Conservation (phyloP, 2,329 filamentous ascomycete species). For the Alternaria rosae region DNA sequence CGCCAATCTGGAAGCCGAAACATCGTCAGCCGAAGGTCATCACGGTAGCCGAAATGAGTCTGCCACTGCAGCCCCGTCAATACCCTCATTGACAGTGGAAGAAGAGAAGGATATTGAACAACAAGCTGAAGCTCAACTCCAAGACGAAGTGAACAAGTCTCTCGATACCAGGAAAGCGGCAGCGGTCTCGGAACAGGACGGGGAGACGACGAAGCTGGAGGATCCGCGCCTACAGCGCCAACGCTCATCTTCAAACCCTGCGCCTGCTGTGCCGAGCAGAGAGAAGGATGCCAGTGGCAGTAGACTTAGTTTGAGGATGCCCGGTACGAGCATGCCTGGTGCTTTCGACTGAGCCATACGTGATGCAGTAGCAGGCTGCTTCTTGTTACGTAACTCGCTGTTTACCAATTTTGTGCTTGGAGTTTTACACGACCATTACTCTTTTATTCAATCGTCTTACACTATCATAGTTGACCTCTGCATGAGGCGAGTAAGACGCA, state of each 20-base stretch:
- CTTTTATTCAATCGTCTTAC: background rate
- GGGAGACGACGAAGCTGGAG: background rate
- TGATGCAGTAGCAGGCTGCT: background rate
- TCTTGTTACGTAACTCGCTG: background rate
- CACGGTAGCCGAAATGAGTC: background rate
- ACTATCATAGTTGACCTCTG: background rate
- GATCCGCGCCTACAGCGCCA: slow-evolving; percentile 27
- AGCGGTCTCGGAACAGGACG: background rate
- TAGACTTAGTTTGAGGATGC: slow-evolving; percentile 45
- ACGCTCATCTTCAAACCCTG: slow-evolving; percentile 37
- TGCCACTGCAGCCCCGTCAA: slow-evolving; percentile 13
- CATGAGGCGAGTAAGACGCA: background rate
- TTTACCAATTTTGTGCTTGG: background rate
- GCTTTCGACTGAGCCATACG: slow-evolving; percentile 13
- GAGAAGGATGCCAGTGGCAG: slow-evolving; percentile 39
- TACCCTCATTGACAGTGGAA: slow-evolving; percentile 7
- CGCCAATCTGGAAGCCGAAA: slow-evolving; percentile 10
- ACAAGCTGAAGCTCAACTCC: slow-evolving; percentile 47
- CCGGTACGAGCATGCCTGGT: slow-evolving; percentile 30
- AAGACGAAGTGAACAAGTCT: slow-evolving; percentile 39
- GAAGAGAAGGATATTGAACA: slow-evolving; percentile 47
- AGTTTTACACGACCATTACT: background rate
- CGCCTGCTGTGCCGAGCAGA: slow-evolving; percentile 22
- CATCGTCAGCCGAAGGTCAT: background rate
- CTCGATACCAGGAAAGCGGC: slow-evolving; percentile 10